Percentiles rank a stretch among this genome's conserved stretches.
These are phyloP conservation scores for Lachnellula occidentalis DNA, from an alignment of 2,329 filamentous ascomycete species.

Conservation along the genomic window DNA sequence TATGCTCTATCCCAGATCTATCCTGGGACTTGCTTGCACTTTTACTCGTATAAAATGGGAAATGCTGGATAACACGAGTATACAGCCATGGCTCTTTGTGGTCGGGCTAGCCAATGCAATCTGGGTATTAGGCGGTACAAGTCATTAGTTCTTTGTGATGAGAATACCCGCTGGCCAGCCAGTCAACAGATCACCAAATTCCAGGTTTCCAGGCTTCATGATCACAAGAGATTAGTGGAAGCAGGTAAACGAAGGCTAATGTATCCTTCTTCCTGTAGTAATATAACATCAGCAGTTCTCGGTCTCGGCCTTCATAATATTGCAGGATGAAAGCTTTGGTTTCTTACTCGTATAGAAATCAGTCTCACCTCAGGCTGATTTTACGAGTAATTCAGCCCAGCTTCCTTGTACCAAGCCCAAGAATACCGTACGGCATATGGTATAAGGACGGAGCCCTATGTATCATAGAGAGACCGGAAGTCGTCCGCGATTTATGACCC, in stretches of 20 bases:
- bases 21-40: neutral
- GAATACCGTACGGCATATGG: neutral
- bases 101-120: slow-evolving; percentile 9
- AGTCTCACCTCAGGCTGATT: neutral
- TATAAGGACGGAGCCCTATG: neutral
- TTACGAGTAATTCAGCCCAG: neutral
- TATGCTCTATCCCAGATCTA: neutral
- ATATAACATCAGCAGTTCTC: neutral
- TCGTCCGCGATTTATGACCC: neutral
- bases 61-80: neutral
- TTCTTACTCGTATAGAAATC: too few relatives aligned
- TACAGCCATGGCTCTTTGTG: slow-evolving; percentile 1
- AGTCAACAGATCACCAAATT: neutral
- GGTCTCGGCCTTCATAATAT: neutral
- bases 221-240: too few relatives aligned
- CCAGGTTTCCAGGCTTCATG: too few relatives aligned
- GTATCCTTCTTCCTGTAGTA: neutral
- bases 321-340: too few relatives aligned
- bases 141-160: slow-evolving; percentile 12
- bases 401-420: neutral
- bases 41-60: neutral
- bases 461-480: neutral
- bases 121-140: neutral
- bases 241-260: neutral
- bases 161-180: slow-evolving; percentile 12